These are phyloP conservation scores for Halenospora varia DNA, from an alignment of 495 filamentous ascomycete species.

Conservation along the genomic window DNA sequence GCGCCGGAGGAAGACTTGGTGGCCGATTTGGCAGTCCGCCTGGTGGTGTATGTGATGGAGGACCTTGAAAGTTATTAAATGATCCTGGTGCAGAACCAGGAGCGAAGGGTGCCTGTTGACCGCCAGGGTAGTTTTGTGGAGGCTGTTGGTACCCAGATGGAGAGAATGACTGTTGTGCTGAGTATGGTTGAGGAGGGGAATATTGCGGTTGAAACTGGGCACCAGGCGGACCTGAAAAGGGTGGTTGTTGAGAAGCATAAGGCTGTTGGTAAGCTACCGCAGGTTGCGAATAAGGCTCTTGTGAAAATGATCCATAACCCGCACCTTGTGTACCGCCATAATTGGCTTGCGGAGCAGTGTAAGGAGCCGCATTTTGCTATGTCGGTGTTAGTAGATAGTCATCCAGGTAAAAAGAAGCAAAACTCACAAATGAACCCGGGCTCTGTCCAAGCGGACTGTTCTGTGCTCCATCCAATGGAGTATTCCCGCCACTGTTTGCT, in stretches of 20 bases:
- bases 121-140: conserved; percentile 14
- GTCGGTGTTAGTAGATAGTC: neutral
- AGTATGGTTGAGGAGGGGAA: conserved; percentile 21
- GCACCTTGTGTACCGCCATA: conserved; percentile 23
- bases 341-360: conserved; percentile 26
- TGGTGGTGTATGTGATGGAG: conserved; percentile 30
- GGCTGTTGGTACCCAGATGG: conserved; percentile 14
- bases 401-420: neutral
- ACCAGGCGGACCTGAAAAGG: conserved; percentile 23
- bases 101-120: conserved; percentile 15
- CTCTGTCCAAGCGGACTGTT: conserved; percentile 55
- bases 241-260: conserved; percentile 19
- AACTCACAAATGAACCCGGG: conserved; percentile 51
- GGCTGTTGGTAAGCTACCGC: conserved; percentile 27
- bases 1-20: conserved; percentile 48
- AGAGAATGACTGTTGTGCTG: conserved; percentile 19
- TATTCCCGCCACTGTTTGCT: conserved; percentile 57
- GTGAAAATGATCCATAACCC: conserved; percentile 25
- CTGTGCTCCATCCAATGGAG: conserved; percentile 47
- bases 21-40: conserved; percentile 40
- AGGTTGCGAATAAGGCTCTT: conserved; percentile 27
- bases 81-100: conserved; percentile 42
- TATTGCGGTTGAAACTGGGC: conserved; percentile 25
- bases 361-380: conserved; percentile 31
- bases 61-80: conserved; percentile 37